These are phyloP conservation scores for Kodamaea alishanica DNA, from an alignment of 1,139 yeast genomes.

Conservation along the genomic window DNA sequence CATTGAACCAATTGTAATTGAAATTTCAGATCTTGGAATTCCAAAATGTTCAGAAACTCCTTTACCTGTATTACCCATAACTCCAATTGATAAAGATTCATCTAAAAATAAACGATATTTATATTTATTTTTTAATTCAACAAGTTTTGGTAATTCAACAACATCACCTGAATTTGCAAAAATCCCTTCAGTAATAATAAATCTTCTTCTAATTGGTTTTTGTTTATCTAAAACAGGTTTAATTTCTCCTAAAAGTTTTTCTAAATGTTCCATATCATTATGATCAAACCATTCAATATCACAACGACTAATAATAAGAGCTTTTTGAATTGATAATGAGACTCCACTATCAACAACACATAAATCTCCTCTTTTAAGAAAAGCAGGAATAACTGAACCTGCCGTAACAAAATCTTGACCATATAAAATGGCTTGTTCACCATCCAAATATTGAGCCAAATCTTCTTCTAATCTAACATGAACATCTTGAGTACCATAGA, in stretches of 20 bases:
- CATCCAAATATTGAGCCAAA: constrained; percentile 68
- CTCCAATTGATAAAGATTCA: constrained; percentile 84
- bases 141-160: constrained; percentile 65
- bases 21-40: constrained; percentile 64
- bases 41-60: constrained; percentile 75
- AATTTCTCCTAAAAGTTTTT: constrained; percentile 59
- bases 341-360: constrained; percentile 84
- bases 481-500: constrained; percentile 92
- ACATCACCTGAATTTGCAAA: constrained; percentile 81
- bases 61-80: constrained; percentile 78
- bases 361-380: constrained; percentile 91
- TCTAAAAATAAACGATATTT: constrained; percentile 85
- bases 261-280: constrained; percentile 82
- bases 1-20: constrained; percentile 83
- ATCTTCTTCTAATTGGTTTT: constrained; percentile 78
- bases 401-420: constrained; percentile 93
- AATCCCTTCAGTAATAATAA: constrained; percentile 86
- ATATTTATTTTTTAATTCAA: constrained; percentile 72
- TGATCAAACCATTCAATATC: constrained; percentile 82
- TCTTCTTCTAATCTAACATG: constrained; percentile 79
- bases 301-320: constrained; percentile 81
- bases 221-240: constrained; percentile 61
- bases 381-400: constrained; percentile 95
- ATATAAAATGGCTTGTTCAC: constrained; percentile 77
- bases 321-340: constrained; percentile 79